Percentiles rank a stretch among this genome's conserved stretches.
Conservation (phyloP, 805 yeast species). For the Clavispora santaluciae region DNA sequence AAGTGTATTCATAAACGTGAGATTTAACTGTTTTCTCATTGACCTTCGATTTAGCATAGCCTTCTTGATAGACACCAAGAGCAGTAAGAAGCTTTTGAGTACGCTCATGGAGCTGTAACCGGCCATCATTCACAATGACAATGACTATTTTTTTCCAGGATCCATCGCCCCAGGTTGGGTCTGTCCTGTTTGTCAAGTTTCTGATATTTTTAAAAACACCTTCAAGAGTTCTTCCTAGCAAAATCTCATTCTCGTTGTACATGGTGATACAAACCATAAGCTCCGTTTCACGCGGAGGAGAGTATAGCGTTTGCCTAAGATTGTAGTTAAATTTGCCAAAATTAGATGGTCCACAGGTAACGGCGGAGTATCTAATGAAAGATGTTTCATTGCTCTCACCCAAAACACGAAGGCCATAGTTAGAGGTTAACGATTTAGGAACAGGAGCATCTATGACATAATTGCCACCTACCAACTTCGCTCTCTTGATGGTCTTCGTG, state of each 20-base stretch:
- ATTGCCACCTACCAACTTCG: constrained; percentile 50
- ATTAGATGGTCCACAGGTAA: constrained; percentile 83
- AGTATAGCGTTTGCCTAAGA: constrained; percentile 77
- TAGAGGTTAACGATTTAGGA: constrained; percentile 33
- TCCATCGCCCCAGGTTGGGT: constrained; percentile 85
- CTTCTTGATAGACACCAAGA: constrained; percentile 90
- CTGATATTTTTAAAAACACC: constrained; percentile 84
- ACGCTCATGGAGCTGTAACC: constrained; percentile 74
- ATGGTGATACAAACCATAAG: constrained; percentile 80
- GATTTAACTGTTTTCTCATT: constrained; percentile 77
- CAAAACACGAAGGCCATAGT: constrained; percentile 19
- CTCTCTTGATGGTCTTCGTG: constrained; percentile 40
- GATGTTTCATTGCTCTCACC: constrained; percentile 51
- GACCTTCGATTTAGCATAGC: constrained; percentile 88
- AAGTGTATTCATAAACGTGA: constrained; percentile 90
- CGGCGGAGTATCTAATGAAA: constrained; percentile 90
- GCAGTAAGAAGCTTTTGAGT: constrained; percentile 79
- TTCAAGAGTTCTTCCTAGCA: constrained; percentile 78
- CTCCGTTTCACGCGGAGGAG: constrained; percentile 78
- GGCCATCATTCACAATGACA: constrained; percentile 86
- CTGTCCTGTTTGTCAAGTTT: constrained; percentile 61
- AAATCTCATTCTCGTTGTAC: constrained; percentile 83
- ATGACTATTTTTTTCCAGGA: constrained; percentile 94
- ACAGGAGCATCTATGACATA: constrained; percentile 42
- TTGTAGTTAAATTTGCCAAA: constrained; percentile 61